These are phyloP conservation scores for Lepidium sativum DNA, from an alignment of 345 rosid genomes.

Conservation along the genomic window DNA sequence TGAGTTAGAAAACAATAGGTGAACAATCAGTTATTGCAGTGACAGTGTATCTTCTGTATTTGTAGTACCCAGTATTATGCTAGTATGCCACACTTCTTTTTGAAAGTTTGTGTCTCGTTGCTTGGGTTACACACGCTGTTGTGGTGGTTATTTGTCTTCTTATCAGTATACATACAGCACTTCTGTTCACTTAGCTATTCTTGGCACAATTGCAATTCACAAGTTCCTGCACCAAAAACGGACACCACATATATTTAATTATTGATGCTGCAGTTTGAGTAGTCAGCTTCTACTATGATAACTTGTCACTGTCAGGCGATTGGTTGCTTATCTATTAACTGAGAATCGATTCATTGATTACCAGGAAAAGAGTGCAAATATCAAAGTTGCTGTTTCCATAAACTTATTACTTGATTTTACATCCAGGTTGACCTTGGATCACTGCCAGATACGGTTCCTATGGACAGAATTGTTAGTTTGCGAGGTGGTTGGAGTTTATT, in stretches of 20 bases:
- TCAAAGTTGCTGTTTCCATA: not conserved
- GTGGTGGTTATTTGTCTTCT: not conserved
- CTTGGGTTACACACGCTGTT: not conserved
- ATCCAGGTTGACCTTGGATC: constrained; percentile 72
- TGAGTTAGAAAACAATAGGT: not conserved
- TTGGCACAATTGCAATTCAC: not conserved
- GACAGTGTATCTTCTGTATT: not conserved
- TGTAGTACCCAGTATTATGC: not conserved
- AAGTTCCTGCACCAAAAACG: constrained; percentile 3
- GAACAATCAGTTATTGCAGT: not conserved
- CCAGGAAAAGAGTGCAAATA: not conserved
- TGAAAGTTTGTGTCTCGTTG: not conserved
- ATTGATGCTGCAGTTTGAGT: constrained; percentile 14
- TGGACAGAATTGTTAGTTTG: constrained; percentile 64
- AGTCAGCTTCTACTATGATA: constrained; percentile 11
- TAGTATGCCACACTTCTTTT: not conserved
- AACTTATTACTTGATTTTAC: constrained; percentile 21
- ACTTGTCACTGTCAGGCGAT: constrained; percentile 1
- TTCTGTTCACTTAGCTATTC: not conserved
- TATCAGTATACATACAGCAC: not conserved
- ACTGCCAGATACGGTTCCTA: constrained; percentile 90
- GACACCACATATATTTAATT: not conserved
- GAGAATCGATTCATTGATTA: not conserved
- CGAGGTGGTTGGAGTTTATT: constrained; percentile 77
- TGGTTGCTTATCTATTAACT: constrained; percentile 1